Evolutionary conservation across 208 protist genomes (phyloP).

Genomic region (Leishmania martiniquensis): DNA sequence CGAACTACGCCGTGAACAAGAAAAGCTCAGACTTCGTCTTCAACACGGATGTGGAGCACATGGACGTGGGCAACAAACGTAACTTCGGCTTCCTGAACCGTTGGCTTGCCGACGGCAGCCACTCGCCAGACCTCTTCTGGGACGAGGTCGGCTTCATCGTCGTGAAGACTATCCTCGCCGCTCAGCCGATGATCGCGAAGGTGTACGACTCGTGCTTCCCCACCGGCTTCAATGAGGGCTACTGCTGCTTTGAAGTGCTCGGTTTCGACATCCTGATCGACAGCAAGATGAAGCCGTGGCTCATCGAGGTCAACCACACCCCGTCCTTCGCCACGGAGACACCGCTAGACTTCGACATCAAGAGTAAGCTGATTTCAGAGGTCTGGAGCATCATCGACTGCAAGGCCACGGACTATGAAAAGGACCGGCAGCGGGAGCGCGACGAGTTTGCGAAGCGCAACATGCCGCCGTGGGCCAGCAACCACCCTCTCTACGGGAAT

Average conservation of each 20-base stretch:
- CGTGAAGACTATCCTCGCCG: constrained; percentile 94
- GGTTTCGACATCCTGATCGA: constrained; percentile 97
- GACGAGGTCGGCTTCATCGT: constrained; percentile 74
- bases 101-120: constrained; percentile 69
- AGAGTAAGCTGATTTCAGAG: constrained; percentile 88
- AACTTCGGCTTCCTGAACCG: constrained; percentile 91
- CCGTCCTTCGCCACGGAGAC: constrained; percentile 95
- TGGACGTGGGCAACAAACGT: constrained; percentile 92
- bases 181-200: constrained; percentile 87
- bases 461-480: constrained; percentile 64
- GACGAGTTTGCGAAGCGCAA: constrained; percentile 81
- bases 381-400: constrained; percentile 91
- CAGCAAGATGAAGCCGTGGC: constrained; percentile 91
- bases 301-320: constrained; percentile 98
- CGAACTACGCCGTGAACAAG: constrained; percentile 98
- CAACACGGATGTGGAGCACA: constrained; percentile 79
- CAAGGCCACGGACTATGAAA: constrained; percentile 64
- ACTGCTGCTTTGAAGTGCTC: constrained; percentile 96
- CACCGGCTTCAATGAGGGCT: constrained; percentile 83
- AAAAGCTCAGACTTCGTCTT: constrained; percentile 90
- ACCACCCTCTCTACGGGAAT: constrained; percentile 41
- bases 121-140: constrained; percentile 76
- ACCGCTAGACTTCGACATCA: constrained; percentile 93
- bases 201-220: constrained; percentile 95
- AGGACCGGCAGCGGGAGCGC: constrained; percentile 65